These are phyloP conservation scores for Thalassiosira mediterranea DNA, from an alignment of 352 stramenopile species.

Conservation along the genomic window DNA sequence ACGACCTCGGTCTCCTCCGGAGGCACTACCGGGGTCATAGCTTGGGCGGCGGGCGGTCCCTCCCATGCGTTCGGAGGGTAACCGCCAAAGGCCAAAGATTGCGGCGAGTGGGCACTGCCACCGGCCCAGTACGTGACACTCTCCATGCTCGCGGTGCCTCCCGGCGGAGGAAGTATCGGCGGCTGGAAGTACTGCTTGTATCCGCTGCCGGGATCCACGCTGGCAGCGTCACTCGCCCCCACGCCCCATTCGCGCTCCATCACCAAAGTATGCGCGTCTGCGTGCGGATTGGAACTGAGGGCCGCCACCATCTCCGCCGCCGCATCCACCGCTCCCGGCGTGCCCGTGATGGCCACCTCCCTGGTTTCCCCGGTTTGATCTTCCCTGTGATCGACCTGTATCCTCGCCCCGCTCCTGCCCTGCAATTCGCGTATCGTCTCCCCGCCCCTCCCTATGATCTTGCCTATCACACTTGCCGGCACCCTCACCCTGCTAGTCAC, in stretches of 20 bases:
- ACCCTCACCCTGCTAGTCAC: conserved; percentile 61
- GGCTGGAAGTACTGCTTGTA: no score
- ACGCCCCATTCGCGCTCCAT: no score
- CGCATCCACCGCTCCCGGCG: conserved; percentile 59
- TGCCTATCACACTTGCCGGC: conserved; percentile 65
- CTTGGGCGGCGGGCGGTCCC: conserved; percentile 2
- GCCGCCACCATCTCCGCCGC: conserved; percentile 81
- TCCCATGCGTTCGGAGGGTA: conserved; percentile 24
- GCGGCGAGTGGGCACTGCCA: no score
- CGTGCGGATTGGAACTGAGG: conserved; percentile 76
- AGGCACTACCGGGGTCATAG: conserved; percentile 7
- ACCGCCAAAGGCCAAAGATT: conserved; percentile 21
- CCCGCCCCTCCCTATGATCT: conserved; percentile 82
- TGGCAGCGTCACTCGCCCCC: no score
- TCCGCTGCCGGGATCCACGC: no score
- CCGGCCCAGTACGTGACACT: conserved; percentile 1
- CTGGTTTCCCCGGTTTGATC: conserved; percentile 47
- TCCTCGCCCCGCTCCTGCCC: conserved; percentile 71
- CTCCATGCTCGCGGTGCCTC: conserved; percentile 28
- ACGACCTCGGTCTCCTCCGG: conserved; percentile 60
- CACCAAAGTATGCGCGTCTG: no score
- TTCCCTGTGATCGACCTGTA: conserved; percentile 81
- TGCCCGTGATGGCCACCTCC: conserved; percentile 77
- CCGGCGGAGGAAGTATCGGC: no score
- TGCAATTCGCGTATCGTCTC: conserved; percentile 84